Conservation (phyloP, 2,329 filamentous ascomycete genomes). For the Chaetomiaceae sp. region DNA sequence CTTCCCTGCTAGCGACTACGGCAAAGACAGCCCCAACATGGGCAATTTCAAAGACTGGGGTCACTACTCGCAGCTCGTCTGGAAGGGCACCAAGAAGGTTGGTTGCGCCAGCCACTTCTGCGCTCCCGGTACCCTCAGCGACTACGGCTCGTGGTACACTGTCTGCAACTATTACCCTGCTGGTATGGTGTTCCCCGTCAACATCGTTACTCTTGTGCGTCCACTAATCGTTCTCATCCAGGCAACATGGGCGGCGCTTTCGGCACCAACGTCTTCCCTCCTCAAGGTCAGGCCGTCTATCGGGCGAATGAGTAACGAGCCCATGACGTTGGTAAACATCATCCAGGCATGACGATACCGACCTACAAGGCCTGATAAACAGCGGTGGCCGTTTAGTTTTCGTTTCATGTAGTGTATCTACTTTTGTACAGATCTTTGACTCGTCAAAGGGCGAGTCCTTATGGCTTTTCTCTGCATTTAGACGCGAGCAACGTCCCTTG, state of each 20-base stretch:
- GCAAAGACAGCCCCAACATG: constrained; percentile 55
- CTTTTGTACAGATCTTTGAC: constrained; percentile 17
- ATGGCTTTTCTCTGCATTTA: not conserved
- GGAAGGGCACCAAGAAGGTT: constrained; percentile 57
- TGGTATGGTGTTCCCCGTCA: constrained; percentile 50
- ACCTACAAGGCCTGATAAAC: constrained; percentile 2
- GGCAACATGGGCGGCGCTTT: constrained; percentile 53
- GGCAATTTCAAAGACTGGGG: constrained; percentile 62
- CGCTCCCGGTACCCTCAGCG: constrained; percentile 55
- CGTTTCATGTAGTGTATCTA: constrained; percentile 24
- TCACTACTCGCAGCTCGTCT: constrained; percentile 73
- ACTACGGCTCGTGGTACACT: too few species aligned
- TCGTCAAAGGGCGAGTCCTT: constrained; percentile 10
- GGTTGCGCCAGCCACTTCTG: constrained; percentile 61
- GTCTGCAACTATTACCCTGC: constrained; percentile 82
- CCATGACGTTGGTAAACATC: not conserved
- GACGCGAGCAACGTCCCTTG: constrained; percentile 3
- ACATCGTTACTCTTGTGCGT: not conserved
- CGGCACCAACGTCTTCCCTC: constrained; percentile 44
- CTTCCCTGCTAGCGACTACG: constrained; percentile 56
- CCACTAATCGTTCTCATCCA: constrained; percentile 27
- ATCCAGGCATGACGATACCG: not conserved
- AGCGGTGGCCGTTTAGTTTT: constrained; percentile 18
- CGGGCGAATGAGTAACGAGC: constrained; percentile 3
- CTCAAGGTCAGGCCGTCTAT: constrained; percentile 35